Percentiles rank a stretch among this genome's conserved stretches.
Evolutionary conservation across 306 rosid species (phyloP).

Genomic region (Lotus japonicus): DNA sequence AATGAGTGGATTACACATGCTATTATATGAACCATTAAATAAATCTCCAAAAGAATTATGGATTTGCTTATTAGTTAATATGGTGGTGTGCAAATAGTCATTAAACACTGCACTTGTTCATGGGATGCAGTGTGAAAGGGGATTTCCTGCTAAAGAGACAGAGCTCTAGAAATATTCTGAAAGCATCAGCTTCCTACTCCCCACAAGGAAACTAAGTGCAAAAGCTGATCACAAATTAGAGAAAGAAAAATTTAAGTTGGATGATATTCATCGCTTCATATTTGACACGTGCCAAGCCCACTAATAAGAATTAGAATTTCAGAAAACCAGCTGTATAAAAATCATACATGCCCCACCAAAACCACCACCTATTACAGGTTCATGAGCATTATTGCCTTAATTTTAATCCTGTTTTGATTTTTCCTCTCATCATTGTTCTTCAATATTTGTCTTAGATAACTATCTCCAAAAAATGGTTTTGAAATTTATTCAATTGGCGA

Average conservation of each 20-base stretch:
- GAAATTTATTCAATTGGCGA: not conserved
- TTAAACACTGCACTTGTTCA: not conserved
- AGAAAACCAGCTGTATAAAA: not conserved
- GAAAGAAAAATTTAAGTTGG: conserved; percentile 14
- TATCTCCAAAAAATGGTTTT: conserved; percentile 1
- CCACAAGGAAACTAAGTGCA: conserved; percentile 50
- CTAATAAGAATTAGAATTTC: not conserved
- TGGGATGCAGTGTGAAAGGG: conserved; percentile 38
- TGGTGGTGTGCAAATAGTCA: not conserved
- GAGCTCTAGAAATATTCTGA: conserved; percentile 4
- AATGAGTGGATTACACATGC: not conserved
- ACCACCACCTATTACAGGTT: conserved; percentile 28
- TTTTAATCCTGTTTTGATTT: conserved; percentile 8
- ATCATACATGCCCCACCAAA: conserved; percentile 23
- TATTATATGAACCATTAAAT: not conserved
- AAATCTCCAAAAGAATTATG: not conserved
- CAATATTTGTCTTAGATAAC: not conserved
- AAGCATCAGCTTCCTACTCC: conserved; percentile 45
- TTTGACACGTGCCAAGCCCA: conserved; percentile 21
- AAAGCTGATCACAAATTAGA: too few species aligned
- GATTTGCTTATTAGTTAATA: not conserved
- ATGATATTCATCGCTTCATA: not conserved
- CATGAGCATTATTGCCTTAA: conserved; percentile 20
- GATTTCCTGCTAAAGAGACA: conserved; percentile 14
- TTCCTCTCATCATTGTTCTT: not conserved